phyloP scores from a whole-genome alignment of 192 early-diverging fungal species.

The Lobosporangium transversale region DNA sequence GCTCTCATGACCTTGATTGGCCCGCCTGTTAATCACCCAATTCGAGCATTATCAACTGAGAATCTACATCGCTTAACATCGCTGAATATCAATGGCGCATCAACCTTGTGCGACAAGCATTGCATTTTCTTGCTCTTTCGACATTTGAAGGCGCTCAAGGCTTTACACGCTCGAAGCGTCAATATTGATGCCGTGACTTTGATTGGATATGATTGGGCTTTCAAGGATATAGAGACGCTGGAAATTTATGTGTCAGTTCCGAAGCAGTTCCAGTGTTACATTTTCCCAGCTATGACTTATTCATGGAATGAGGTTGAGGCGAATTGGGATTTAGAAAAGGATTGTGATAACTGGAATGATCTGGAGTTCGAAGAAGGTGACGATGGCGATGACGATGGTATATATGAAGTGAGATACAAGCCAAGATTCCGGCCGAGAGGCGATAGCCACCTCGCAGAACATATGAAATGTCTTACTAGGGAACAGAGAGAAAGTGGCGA shows the following conservation, averaged over 20 bases:
- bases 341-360: too few species aligned
- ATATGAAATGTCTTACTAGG: not conserved
- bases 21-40: not conserved
- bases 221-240: not conserved
- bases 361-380: too few species aligned
- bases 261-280: not conserved
- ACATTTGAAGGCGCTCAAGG: slow-evolving; percentile 1
- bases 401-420: not conserved
- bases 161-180: not conserved
- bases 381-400: not conserved
- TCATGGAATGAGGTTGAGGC: not conserved
- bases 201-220: slow-evolving; percentile 16
- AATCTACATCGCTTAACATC: not conserved
- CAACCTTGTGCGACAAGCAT: not conserved
- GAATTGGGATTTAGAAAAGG: too few species aligned
- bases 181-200: not conserved
- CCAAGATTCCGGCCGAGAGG: not conserved
- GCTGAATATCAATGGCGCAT: slow-evolving; percentile 4
- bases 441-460: not conserved
- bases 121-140: not conserved
- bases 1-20: slow-evolving; percentile 3
- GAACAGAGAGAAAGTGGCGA: not conserved
- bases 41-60: not conserved
- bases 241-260: slow-evolving; percentile 4
- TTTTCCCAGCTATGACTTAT: not conserved